Base-by-base conservation (phyloP, 169 alveolate species). In the Besnoitia besnoiti region DNA sequence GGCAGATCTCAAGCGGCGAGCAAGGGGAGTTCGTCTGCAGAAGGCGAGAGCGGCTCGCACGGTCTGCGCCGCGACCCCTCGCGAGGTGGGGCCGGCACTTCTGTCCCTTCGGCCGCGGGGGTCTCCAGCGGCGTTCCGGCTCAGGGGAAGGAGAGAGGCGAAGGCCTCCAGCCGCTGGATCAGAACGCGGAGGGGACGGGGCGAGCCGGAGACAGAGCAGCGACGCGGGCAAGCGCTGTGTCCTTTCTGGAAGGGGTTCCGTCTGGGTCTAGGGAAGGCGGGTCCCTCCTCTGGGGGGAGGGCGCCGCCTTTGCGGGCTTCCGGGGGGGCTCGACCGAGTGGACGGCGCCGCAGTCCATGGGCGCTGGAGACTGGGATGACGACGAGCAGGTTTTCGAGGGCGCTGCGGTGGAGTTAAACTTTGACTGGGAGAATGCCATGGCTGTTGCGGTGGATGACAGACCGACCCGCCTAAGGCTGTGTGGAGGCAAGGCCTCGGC, bases 301-400 rank as follows among this genome's bases (percentile, higher is more conserved):
- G 67, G 67, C 67, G 12, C 67, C 30, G 24, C 67, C 33, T 8
- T 55, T 16, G 67, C 33, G 12, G 67, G 33, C 24, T 21, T 21
- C 67, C 12, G 67, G 24, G 67, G 30, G 67, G 67, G 67, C 33
- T 19, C 67, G 12, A n/a, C 7, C 33, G 67, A 16, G 1, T 55
- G 46, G 44, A 73, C n/a, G n/a, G n/a, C 47, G 8, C 82, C 82
- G 39, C 82, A n/a, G 47, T 73, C 82, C 27, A 37, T 73, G 46
- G 82, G 39, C 16, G n/a, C 47, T 27, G 44, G 46, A 37, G 16
- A 39, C 46, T 73, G 82, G 82, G 61, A 37, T 3, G 87, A 35
- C 40, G 87, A 77, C 87, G 61, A 77, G 87, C 87, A 77, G 59
- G 33, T 77, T 10, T 77, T 77, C 21, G 87, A 77, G 40, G 87